phyloP scores from a whole-genome alignment of 108 stramenopile species.

The Bacterosira constricta region DNA sequence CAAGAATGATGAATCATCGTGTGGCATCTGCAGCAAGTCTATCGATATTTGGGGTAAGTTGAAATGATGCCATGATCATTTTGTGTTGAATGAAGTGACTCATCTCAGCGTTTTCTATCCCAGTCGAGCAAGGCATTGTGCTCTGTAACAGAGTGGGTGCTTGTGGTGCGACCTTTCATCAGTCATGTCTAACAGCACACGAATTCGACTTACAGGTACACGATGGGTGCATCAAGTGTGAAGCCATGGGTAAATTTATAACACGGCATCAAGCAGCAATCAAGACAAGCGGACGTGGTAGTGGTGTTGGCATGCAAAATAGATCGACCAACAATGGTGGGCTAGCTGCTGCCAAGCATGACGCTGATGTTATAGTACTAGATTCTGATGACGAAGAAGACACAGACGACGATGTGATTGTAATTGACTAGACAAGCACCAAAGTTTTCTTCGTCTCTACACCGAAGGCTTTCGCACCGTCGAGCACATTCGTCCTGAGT shows the following conservation, averaged over 20 bases:
- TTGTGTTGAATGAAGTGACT: no score
- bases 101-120: no score
- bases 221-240: conserved; percentile 5
- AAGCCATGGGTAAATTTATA: neutral
- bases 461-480: no score
- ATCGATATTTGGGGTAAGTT: conserved; percentile 5
- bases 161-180: conserved; percentile 8
- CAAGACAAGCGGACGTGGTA: neutral
- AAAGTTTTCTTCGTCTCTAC: no score
- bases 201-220: neutral
- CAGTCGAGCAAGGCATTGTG: neutral
- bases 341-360: neutral
- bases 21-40: neutral
- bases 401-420: neutral
- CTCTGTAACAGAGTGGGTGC: conserved; percentile 3
- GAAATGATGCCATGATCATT: no score
- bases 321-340: no score
- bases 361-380: conserved; percentile 4
- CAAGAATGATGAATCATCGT: neutral
- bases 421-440: no score
- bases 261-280: no score
- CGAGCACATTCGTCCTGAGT: no score
- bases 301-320: neutral
- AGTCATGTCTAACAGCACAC: neutral
- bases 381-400: conserved; percentile 12